phyloP scores from a whole-genome alignment of 805 yeast genomes.

The Saccharomycopsis fibuligera region DNA sequence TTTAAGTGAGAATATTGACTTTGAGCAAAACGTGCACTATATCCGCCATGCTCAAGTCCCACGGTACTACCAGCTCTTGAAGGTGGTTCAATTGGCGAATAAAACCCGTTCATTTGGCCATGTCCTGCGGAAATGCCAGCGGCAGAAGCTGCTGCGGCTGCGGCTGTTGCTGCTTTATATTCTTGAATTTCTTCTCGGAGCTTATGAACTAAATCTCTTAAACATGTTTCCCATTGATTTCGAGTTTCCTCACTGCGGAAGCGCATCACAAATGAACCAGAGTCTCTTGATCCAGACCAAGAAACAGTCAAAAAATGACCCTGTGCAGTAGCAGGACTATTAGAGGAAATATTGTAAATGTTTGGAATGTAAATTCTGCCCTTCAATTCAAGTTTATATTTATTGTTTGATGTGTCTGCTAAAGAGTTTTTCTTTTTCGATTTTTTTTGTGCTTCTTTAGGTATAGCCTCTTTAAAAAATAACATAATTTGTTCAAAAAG shows the following conservation, averaged over 20 bases:
- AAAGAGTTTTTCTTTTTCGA: constrained; percentile 41
- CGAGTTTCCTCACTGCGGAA: constrained; percentile 80
- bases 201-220: constrained; percentile 39
- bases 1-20: background rate
- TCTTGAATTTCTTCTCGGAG: constrained; percentile 26
- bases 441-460: constrained; percentile 36
- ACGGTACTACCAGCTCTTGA: background rate
- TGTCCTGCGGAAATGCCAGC: background rate
- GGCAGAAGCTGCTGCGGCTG: background rate
- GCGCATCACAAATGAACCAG: constrained; percentile 76
- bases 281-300: constrained; percentile 83
- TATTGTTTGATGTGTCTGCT: constrained; percentile 26
- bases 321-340: constrained; percentile 26
- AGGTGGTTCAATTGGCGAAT: background rate
- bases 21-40: background rate
- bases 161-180: constrained; percentile 7
- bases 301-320: constrained; percentile 60
- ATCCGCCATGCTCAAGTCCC: background rate
- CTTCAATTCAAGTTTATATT: constrained; percentile 51
- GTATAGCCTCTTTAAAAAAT: constrained; percentile 53
- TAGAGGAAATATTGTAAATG: constrained; percentile 38
- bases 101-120: background rate
- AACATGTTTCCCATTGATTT: constrained; percentile 72
- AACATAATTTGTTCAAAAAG: constrained; percentile 69
- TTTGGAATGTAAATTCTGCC: constrained; percentile 80